Evolutionary conservation across 2,329 filamentous ascomycete species (phyloP).

Genomic region (Ceratocystis lukuohia): DNA sequence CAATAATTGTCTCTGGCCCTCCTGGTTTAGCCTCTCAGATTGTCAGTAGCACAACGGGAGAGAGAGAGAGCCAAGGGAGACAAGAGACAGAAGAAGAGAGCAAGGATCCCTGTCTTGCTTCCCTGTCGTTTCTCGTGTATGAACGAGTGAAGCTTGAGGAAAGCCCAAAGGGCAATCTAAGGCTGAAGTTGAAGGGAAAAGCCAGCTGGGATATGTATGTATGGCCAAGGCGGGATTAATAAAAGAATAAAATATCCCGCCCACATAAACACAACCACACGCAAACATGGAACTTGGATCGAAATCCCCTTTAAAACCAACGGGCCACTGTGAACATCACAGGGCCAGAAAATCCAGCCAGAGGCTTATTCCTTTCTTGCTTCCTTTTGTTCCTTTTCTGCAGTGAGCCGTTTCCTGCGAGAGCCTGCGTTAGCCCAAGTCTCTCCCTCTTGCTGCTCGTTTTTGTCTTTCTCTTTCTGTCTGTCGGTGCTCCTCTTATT

Average conservation of each 20-base stretch:
- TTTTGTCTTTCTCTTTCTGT: not conserved
- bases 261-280: not conserved
- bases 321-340: not conserved
- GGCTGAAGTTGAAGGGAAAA: not conserved
- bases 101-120: too few relatives aligned
- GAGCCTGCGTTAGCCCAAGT: not conserved
- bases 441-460: not conserved
- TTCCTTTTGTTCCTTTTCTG: not conserved
- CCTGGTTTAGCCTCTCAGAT: not conserved
- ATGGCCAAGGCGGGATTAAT: not conserved
- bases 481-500: not conserved
- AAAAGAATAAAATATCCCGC: not conserved
- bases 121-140: not conserved
- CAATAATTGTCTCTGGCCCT: not conserved
- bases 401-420: not conserved
- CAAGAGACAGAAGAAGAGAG: not conserved
- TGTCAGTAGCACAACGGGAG: not conserved
- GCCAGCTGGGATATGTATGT: too few relatives aligned
- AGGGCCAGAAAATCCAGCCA: not conserved
- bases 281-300: not conserved
- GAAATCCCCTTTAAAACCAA: not conserved
- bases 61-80: not conserved
- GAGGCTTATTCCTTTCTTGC: not conserved
- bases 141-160: not conserved
- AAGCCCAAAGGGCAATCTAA: not conserved